Base-by-base conservation (phyloP, 2,329 filamentous ascomycete genomes). In the Leptographium galeiforme region DNA sequence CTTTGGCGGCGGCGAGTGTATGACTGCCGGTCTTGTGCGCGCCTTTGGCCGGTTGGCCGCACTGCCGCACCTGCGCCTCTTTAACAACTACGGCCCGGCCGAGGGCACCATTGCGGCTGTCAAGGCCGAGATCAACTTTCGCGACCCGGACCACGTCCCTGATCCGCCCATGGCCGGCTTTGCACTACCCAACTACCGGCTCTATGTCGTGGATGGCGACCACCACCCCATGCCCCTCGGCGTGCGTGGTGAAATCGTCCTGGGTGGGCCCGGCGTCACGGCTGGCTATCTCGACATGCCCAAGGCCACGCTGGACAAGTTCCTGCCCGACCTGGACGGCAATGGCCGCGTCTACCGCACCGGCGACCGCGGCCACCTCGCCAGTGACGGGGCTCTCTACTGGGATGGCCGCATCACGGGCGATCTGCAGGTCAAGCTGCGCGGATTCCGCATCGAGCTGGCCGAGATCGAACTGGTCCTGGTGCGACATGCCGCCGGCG, bases 391-490 rank as follows among this genome's bases (percentile, higher is more conserved):
- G 8, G 70, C 68, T 18, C 66, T 82, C 41, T 69, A 76, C 44
- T 76, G 74, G 19, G 69, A 78, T 40, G 78, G 78, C 2, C 72
- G 78, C 36, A 19, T 48, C 16, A n/a, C 16, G n/a, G 68, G 68
- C n/a, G 78, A 82, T 58, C 77, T 81, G 55, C 78, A 82, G 61
- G 74, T 82, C 55, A 82, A 82, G 63, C 71, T 81, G 61, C 78
- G 79, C 71, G 77, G 78, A 8, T 80, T 81, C 62, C 74, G 78
- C 19, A 74, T 82, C 45, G 77, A 82, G 61, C 71, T 81, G 8
- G 77, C 80, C 53, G 52, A 51, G 32, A 51, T 51, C 41, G 50
- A 47, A 13, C 4, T 6, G 2, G 30, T 16, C 30, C 33, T 47
- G 5, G 30, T 30, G 36, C 30, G 13, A 16, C 5, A 18, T 19